Conservation (phyloP, 257 asterid genomes). For the Echites panduratus region DNA sequence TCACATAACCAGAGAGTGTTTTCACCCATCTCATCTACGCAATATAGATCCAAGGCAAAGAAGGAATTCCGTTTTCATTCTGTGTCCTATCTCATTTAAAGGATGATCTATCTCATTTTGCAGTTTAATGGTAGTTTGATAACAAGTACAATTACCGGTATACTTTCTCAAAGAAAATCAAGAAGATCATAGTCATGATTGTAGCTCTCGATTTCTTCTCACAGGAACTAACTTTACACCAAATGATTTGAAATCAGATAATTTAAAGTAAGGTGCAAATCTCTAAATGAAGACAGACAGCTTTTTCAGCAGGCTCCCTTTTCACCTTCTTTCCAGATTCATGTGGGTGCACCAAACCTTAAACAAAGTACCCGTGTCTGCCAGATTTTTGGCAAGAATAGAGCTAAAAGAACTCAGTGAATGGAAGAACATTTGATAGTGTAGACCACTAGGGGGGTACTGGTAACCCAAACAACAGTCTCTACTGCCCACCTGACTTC, state of each 20-base stretch:
- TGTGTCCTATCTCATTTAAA: not conserved
- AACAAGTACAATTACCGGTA: not conserved
- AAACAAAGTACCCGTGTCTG: constrained; percentile 34
- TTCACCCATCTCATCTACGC: not conserved
- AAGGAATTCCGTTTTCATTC: not conserved
- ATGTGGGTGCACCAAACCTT: constrained; percentile 24
- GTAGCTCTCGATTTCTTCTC: constrained; percentile 18
- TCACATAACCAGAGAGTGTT: not conserved
- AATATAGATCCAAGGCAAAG: not conserved
- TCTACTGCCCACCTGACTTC: constrained; percentile 28
- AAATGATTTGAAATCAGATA: constrained; percentile 20
- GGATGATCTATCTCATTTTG: not conserved
- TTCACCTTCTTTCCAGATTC: constrained; percentile 19
- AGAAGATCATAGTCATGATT: constrained; percentile 16
- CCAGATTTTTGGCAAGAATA: constrained; percentile 34
- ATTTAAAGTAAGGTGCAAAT: constrained; percentile 9
- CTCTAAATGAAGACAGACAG: constrained; percentile 17
- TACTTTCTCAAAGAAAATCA: not conserved
- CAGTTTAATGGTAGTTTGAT: not conserved
- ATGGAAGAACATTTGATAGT: constrained; percentile 28
- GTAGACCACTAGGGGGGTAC: constrained; percentile 30
- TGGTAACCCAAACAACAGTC: constrained; percentile 28
- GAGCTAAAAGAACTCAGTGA: constrained; percentile 11
- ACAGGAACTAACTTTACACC: constrained; percentile 4
- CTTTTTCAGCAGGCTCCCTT: constrained; percentile 16